Evolutionary conservation across 495 filamentous ascomycete genomes (phyloP), one percentile per base, ranked within the genome.

Genomic region (Cryomyces minteri): DNA sequence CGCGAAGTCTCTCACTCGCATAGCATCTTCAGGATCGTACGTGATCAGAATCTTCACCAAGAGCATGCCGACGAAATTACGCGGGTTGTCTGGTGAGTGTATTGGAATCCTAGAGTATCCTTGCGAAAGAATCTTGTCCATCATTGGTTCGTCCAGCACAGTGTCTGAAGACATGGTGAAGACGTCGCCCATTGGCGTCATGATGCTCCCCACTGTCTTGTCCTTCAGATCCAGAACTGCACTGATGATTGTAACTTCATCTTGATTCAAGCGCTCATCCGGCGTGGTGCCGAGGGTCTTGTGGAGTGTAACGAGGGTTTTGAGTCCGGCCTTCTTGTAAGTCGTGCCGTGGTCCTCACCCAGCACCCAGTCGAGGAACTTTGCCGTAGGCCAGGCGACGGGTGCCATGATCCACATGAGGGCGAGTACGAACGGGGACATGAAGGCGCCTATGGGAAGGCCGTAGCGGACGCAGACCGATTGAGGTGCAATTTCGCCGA

Each of bases 41-140:
- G 92, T 96, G 57, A 98, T 98, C 36, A 98, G 71, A 53, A 95
- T 95, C 63, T 96, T 98, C 54, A 98, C 90, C 7, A 98, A 64
- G 1, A 98, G 72, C 90, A 98, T 98, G 36, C 90, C 90, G 11
- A 96, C 76, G 57, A 94, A 98, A 53, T 98, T 93, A 41, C 69
- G 69, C 0, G 70, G 65, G 52, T 90, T 92, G 31, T 85, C 82
- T 0, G 84, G 79, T 37, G 84, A 78, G 55, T 95, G 77, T 43
- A 98, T 93, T 1, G 90, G 90, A 48, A 98, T 95, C 34, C 90
- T 73, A 31, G 88, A 95, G 60, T 95, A 98, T 14, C 90, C 90
- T 40, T 86, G 84, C 4, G 82, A 84, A 8, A 96, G 71, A 47
- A 98, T 95, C 44, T 70, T 69, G 56, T 95, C 83, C 80, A 96